These are phyloP conservation scores for Solanum chilense DNA, from an alignment of 257 asterid genomes.

Conservation along the genomic window DNA sequence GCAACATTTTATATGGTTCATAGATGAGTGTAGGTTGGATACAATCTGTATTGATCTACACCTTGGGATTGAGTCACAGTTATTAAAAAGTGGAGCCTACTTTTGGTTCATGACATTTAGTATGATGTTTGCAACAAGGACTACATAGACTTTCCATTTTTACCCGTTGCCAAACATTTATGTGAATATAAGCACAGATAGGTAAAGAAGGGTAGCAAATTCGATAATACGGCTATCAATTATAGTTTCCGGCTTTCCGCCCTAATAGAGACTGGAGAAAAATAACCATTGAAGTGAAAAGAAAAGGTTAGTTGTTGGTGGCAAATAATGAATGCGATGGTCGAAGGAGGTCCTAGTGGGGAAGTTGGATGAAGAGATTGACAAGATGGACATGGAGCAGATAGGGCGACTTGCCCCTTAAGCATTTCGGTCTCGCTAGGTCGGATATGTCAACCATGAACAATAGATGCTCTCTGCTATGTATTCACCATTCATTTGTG, in stretches of 20 bases:
- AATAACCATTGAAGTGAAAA: neutral
- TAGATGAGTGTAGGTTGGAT: neutral
- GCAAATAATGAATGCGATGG: neutral
- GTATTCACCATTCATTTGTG: neutral
- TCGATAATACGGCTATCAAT: neutral
- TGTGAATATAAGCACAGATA: neutral
- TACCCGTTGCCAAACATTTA: neutral
- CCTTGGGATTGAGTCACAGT: neutral
- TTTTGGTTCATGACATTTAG: neutral
- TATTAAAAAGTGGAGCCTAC: neutral
- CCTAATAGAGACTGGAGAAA: neutral
- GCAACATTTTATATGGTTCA: neutral
- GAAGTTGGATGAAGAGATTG: neutral
- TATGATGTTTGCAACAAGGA: neutral
- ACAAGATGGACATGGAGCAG: neutral
- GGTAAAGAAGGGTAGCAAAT: neutral
- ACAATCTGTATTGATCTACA: neutral
- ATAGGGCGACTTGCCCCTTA: neutral
- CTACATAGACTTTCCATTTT: neutral
- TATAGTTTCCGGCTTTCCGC: neutral
- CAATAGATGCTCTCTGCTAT: neutral
- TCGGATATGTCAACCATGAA: neutral
- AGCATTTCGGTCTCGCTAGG: neutral
- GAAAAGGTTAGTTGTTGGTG: neutral
- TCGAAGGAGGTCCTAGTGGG: neutral